These are phyloP conservation scores for Astrothelium macrocarpum DNA, from an alignment of 495 filamentous ascomycete genomes.

Conservation along the genomic window DNA sequence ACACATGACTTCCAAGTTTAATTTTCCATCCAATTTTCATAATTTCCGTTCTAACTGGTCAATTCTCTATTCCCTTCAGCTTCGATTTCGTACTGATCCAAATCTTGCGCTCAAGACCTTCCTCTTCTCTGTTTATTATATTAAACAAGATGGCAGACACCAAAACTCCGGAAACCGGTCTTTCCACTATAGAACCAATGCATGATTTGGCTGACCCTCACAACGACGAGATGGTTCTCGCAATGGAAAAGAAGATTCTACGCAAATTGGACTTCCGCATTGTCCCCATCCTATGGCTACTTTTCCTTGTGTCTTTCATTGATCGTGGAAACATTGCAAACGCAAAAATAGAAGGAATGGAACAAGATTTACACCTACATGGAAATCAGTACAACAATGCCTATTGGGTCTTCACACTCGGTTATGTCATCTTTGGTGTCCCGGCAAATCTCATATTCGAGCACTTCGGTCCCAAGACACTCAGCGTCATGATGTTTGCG, in stretches of 20 bases:
- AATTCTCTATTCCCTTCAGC: too few species aligned
- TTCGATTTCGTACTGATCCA: too few species aligned
- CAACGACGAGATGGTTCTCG: not conserved
- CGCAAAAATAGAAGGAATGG: slow-evolving; percentile 12
- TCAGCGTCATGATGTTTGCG: slow-evolving; percentile 12
- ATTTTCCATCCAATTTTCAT: too few species aligned
- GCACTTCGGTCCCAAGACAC: not conserved
- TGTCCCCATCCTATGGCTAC: slow-evolving; percentile 11
- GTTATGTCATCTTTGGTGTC: slow-evolving; percentile 9
- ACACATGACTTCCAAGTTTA: too few species aligned
- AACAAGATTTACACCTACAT: slow-evolving; percentile 1
- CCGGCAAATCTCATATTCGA: slow-evolving; percentile 8
- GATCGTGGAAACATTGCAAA: slow-evolving; percentile 16
- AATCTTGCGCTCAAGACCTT: too few species aligned
- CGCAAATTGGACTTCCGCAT: slow-evolving; percentile 15
- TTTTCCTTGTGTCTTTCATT: slow-evolving; percentile 16
- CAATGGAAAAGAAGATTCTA: slow-evolving; percentile 9
- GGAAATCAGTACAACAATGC: slow-evolving; percentile 7
- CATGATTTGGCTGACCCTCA: not conserved
- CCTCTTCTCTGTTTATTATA: not conserved
- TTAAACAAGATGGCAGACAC: not conserved
- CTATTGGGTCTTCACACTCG: slow-evolving; percentile 7
- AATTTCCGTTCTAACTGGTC: too few species aligned
- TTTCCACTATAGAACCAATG: not conserved
- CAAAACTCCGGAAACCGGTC: not conserved